Base-by-base conservation (phyloP, 129 eudicot genomes). In the Chrysanthemum lavandulifolium region DNA sequence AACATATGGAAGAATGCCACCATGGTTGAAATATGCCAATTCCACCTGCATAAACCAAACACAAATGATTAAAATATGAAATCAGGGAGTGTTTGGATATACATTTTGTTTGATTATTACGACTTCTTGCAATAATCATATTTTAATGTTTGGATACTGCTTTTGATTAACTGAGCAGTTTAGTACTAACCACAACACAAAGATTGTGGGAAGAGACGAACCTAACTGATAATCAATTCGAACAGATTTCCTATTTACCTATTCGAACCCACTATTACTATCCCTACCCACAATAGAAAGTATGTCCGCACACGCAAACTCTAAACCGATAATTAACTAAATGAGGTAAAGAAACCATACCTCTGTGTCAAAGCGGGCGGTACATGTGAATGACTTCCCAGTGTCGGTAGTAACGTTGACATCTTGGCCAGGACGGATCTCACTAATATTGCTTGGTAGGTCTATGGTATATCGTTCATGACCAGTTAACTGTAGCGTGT, bases 391-490 rank as follows among this genome's bases (percentile, higher is more conserved):
- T 5, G 95, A 80, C 78, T 92, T 92, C 56, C 94, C 97, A n/a
- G 71, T 71, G 69, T 92, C 89, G 8, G 97, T 92, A 2, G 63
- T 79, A 18, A 92, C 94, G 5, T 85, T 81, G 61, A 92, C 82
- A 73, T 88, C 97, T 83, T 91, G 97, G 7, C 97, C 97, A 27
- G 97, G 97, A 3, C 94, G 90, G 71, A 92, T 89, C 65, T 89
- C 96, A 25, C 79, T 83, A 16, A 87, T 84, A 10, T 78, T 81
- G 76, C 72, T 80, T 1, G 95, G 98, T 2, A 92, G 95, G 71
- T 92, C 96, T 23, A 92, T 89, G 49, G 73, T 85, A 73, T 47
- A 92, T 14, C 95, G 96, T 84, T 92, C 98, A 62, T 87, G 96
- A 66, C 96, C 98, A 3, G 98, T 87, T 84, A 92, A 83, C 65